Evolutionary conservation across 2,329 filamentous ascomycete species (phyloP), one percentile per base, ranked within the genome.

Genomic region (Davidsoniella neocaledoniae): DNA sequence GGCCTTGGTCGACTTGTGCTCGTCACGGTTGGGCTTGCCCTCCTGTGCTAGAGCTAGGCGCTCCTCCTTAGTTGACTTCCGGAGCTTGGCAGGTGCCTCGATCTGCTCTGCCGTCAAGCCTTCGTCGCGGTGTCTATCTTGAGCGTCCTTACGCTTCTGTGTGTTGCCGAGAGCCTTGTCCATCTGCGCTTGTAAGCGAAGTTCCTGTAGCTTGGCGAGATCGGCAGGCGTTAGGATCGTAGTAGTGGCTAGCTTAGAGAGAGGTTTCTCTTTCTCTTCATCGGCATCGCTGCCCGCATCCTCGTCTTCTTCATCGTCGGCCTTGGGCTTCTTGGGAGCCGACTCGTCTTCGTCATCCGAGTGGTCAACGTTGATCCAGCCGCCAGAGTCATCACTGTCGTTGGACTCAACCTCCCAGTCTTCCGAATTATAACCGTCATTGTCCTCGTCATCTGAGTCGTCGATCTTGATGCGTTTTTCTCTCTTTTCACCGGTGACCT

Each of bases 191-290:
- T 82, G 71, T 46, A 83, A 71, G 43, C 86, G 84, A 21, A 98
- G 79, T 65, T 95, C 90, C 54, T 86, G 79, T 17, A 98, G 80
- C 63, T 96, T 96, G 57, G 85, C 81, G n/a, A 96, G 75, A 64
- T 98, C 91, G 10, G 91, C 91, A 0, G 91, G 91, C 0, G 91
- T 98, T 54, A 98, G 79, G 56, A 98, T 93, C 45, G 85, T 83
- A 2, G 86, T 94, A 0, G 86, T 94, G n/a, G 88, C 88, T 41
- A 95, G 77, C 58, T 79, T 86, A 10, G 81, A 79, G 56, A 79
- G 74, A 54, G 70, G 67, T 50, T 69, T 62, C 5, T 63, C 56
- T 2, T 59, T 58, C 0, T 57, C 55, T 2, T 54, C 67, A 42
- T 64, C 64, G 5, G 62, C 55, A 2, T 59, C 58, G 0, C 57